Evolutionary conservation across 805 yeast genomes (phyloP), one percentile per base, ranked within the genome.

Genomic region (Zygosaccharomyces rouxii): DNA sequence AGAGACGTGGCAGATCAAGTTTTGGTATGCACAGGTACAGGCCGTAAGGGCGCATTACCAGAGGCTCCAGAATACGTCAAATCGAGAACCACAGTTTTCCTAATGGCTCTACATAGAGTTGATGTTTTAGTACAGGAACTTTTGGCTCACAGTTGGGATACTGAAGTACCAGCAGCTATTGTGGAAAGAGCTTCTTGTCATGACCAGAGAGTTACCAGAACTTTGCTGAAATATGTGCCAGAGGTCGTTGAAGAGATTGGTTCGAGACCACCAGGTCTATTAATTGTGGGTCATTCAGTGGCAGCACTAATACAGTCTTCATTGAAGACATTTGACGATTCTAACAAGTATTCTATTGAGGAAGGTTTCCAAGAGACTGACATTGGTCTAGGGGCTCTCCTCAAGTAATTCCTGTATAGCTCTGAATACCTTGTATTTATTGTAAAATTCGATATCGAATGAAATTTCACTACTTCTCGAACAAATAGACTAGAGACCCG

Each of bases 181-280:
- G 80, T 92, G 2, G 98, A 92, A 65, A 75, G 97, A 49, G 96
- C 97, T 0, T 83, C 94, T 13, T 89, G 97, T 66, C 89, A 94
- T 0, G 98, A 90, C 62, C 97, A 92, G 69, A 69, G 98, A 48
- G 76, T 90, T 4, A 80, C 89, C 3, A 72, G 96, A 53, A 86
- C 97, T 0, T 76, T 80, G 0, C 69, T 92, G 38, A 73, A 74
- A 44, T 69, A 84, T 53, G 79, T 89, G 1, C 84, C 84, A 0
- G 81, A 75, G 38, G 95, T 94, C 1, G 79, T 89, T 1, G 84
- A 84, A 53, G 78, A 78, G 25, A 77, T 80, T 38, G 97, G 96
- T 0, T 83, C 94, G 10, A 74, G 96, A 53, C 98, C 98, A 0
- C 98, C 98, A 0, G 98, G 98, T 0, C 71, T 92, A 46, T 71